These are phyloP conservation scores for Stephania yunnanensis DNA, from an alignment of 164 flowering plant genomes.

Conservation along the genomic window DNA sequence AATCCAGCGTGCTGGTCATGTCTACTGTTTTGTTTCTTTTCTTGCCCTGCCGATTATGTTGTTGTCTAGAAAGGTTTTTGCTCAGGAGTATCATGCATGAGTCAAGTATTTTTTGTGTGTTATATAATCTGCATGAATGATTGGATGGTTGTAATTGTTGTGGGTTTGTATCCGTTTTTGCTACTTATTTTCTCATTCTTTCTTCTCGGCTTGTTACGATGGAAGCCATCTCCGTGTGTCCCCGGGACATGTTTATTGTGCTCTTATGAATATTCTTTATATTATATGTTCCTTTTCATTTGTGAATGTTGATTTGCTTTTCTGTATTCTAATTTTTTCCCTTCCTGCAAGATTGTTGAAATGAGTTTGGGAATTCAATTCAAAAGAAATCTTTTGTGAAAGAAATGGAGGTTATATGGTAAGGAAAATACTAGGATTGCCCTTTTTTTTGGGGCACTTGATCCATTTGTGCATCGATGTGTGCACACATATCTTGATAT, in stretches of 20 bases:
- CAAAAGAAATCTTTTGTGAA: neutral
- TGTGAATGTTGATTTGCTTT: neutral
- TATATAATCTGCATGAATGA: conserved; percentile 11
- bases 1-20: neutral
- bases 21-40: neutral
- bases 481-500: no score
- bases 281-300: conserved; percentile 12
- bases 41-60: neutral
- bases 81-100: neutral
- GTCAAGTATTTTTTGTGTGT: conserved; percentile 17
- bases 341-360: neutral
- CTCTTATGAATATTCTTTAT: conserved; percentile 15
- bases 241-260: neutral
- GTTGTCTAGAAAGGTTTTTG: conserved; percentile 1
- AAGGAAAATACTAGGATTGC: no score
- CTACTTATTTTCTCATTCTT: conserved; percentile 13
- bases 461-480: no score
- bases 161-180: conserved; percentile 9
- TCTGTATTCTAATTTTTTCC: neutral
- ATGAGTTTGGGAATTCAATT: neutral
- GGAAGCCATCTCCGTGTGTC: neutral
- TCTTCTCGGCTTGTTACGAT: conserved; percentile 14
- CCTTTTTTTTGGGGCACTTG: no score
- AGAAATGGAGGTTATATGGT: neutral
- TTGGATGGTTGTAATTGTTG: conserved; percentile 10